Evolutionary conservation across 2,329 filamentous ascomycete genomes (phyloP), one percentile per base, ranked within the genome.

Genomic region (Purpureocillium takamizusanense): DNA sequence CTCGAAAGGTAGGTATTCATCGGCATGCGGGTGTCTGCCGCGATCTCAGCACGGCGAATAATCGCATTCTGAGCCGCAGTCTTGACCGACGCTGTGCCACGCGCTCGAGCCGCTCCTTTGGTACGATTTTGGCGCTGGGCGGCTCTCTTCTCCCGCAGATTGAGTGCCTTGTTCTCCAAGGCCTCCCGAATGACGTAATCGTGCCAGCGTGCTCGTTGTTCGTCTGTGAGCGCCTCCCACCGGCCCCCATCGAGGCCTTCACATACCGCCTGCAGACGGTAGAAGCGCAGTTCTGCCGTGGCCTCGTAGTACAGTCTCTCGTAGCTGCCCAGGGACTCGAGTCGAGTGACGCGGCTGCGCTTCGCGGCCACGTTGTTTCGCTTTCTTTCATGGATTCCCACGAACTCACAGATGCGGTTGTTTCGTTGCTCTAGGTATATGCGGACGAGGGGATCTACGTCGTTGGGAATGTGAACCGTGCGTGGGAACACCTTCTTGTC

Each of bases 331-430:
- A 57, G 45, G 0, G 46, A 41, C 36, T 62, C 60, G 18, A 55
- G 39, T 1, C 60, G 51, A 15, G 51, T 46, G 15, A 52, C 42
- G 1, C 63, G 52, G 10, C 54, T 59, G 38, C 61, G 57, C 44
- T 58, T 60, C 17, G 63, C 63, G 1, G 63, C 57, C 28, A 48
- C 41, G 42, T 63, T 65, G 49, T 66, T 66, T 4, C 62, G 49
- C 31, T 51, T 41, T 2, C 56, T 50, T 14, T 62, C 54, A 2
- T 54, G 34, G 4, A 17, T 35, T 40, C 54, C 50, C 8, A 47
- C 45, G 15, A 46, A 36, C 4, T 40, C 39, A 3, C 56, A 49
- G 29, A 60, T 51, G 6, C 33, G 11, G 36, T 61, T 57, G 40
- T 55, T 56, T 7, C 42, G 39, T 0, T 35, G 42, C 15, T 50